These are phyloP conservation scores for Lactifluus piperatus DNA, from an alignment of 768 basidiomycete species.

Conservation along the genomic window DNA sequence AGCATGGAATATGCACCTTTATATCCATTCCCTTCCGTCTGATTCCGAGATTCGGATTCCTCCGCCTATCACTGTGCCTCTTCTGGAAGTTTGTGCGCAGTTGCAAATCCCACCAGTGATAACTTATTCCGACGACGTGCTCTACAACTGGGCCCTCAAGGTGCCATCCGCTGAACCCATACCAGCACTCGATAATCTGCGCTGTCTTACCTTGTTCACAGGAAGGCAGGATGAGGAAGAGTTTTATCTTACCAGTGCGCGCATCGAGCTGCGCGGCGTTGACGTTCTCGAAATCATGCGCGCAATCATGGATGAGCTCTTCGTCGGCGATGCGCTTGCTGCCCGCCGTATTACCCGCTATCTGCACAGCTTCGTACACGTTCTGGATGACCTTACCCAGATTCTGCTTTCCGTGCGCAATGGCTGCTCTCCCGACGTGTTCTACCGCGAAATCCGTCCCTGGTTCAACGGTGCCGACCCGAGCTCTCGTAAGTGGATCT, in stretches of 20 bases:
- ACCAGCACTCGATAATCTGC: slow-evolving; percentile 49
- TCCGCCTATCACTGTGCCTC: slow-evolving; percentile 58
- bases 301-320: slow-evolving; percentile 77
- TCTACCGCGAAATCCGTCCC: slow-evolving; percentile 50
- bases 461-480: slow-evolving; percentile 55
- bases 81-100: slow-evolving; percentile 56
- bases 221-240: slow-evolving; percentile 71
- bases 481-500: slow-evolving; percentile 32
- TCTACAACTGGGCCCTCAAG: slow-evolving; percentile 68
- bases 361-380: slow-evolving; percentile 49
- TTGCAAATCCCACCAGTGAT: slow-evolving; percentile 81
- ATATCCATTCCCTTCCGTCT: slow-evolving; percentile 37
- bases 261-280: slow-evolving; percentile 81
- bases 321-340: slow-evolving; percentile 52
- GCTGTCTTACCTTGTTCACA: slow-evolving; percentile 65
- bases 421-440: slow-evolving; percentile 61
- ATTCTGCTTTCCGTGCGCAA: slow-evolving; percentile 58
- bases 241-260: slow-evolving; percentile 80
- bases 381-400: slow-evolving; percentile 54
- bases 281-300: slow-evolving; percentile 83
- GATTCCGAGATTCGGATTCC: slow-evolving; percentile 51
- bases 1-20: slow-evolving; percentile 47
- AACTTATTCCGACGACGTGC: slow-evolving; percentile 86
- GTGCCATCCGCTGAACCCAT: slow-evolving; percentile 23
- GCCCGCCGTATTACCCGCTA: slow-evolving; percentile 45